Evolutionary conservation across 495 filamentous ascomycete species (phyloP).

Genomic region (Penicillium subrubescens): DNA sequence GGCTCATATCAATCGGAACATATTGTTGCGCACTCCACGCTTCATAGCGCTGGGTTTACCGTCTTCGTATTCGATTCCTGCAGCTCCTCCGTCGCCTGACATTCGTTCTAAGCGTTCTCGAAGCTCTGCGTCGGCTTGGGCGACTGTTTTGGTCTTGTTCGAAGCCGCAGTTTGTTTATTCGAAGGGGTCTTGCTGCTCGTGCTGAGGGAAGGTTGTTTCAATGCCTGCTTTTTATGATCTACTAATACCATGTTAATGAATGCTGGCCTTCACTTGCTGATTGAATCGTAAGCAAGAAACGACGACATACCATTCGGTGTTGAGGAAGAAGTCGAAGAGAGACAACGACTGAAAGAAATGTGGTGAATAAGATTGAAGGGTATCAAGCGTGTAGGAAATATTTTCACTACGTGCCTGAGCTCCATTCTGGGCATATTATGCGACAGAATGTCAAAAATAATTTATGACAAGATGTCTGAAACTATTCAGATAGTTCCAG

Average conservation of each 20-base stretch:
- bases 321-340: constrained; percentile 8
- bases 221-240: not conserved
- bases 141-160: constrained; percentile 50
- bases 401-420: not conserved
- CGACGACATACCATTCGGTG: constrained; percentile 11
- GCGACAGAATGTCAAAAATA: not conserved
- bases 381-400: not conserved
- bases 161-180: constrained; percentile 6
- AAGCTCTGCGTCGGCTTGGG: constrained; percentile 69
- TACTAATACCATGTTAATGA: not conserved
- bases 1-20: constrained; percentile 68
- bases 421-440: not conserved
- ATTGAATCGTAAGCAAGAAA: not conserved
- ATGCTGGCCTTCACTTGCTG: not conserved
- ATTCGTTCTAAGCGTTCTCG: constrained; percentile 65
- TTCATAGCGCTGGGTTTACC: constrained; percentile 78
- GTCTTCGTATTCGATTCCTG: constrained; percentile 80
- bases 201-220: not conserved
- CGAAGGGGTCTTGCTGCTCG: not conserved
- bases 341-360: not conserved
- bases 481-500: not conserved
- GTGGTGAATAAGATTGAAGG: not conserved
- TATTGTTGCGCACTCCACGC: constrained; percentile 73
- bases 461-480: not conserved
- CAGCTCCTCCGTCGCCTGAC: constrained; percentile 72